phyloP scores from a whole-genome alignment of 2,329 filamentous ascomycete genomes.

The Colletotrichum sidae region DNA sequence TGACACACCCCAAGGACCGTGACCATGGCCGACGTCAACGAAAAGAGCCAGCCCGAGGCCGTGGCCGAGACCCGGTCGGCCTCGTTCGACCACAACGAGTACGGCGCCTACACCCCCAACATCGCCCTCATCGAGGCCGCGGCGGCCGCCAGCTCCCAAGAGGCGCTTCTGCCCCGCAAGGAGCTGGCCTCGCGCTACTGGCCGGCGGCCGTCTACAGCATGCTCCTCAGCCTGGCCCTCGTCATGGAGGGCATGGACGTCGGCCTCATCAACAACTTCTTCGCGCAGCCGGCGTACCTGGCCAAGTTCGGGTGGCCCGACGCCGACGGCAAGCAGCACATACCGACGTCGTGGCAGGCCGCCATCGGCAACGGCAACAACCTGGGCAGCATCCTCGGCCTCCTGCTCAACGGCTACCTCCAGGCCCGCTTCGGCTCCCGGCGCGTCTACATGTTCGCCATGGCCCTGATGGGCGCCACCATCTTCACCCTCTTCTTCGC shows the following conservation, averaged over 20 bases:
- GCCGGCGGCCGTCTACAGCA: constrained; percentile 44
- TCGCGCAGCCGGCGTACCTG: constrained; percentile 46
- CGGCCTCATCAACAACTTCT: constrained; percentile 53
- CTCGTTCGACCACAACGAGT: constrained; percentile 41
- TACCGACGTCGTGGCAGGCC: constrained; percentile 58
- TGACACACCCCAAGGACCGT: neutral
- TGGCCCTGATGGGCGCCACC: constrained; percentile 48
- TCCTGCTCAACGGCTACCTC: constrained; percentile 54
- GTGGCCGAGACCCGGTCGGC: constrained; percentile 19
- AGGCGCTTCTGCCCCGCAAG: constrained; percentile 44
- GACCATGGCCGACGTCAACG: too few species aligned
- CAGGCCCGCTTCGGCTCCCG: constrained; percentile 49
- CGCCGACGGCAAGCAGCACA: constrained; percentile 50
- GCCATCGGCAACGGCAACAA: constrained; percentile 53
- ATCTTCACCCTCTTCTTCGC: constrained; percentile 54
- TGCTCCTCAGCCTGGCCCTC: constrained; percentile 45
- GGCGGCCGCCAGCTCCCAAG: constrained; percentile 44
- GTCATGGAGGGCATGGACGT: constrained; percentile 52
- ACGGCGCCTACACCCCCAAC: constrained; percentile 41
- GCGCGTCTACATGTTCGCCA: constrained; percentile 50
- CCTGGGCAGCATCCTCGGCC: constrained; percentile 56
- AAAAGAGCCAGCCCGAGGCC: neutral
- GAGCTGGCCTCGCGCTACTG: constrained; percentile 47
- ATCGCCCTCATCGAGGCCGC: constrained; percentile 49
- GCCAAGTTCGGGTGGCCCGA: constrained; percentile 49